Percentiles rank a stretch among this genome's conserved stretches.
Evolutionary conservation across 208 protist species (phyloP).

Genomic region (Phytomonas francai): DNA sequence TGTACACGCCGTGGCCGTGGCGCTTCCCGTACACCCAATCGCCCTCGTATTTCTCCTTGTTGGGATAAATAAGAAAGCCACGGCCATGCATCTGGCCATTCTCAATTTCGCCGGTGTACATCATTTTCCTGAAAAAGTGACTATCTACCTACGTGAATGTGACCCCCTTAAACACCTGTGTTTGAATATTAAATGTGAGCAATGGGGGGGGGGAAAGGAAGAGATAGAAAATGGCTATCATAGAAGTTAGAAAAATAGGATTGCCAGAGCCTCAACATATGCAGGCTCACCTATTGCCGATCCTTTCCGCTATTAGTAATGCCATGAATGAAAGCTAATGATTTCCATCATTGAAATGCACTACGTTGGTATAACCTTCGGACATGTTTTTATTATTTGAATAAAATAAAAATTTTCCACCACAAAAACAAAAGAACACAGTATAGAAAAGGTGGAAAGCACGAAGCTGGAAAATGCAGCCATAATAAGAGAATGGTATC

Average conservation of each 20-base stretch:
- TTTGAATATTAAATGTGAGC: neutral
- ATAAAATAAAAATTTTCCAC: neutral
- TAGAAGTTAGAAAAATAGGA: neutral
- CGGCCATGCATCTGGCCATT: slow-evolving; percentile 94
- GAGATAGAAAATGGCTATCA: neutral
- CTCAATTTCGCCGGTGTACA: slow-evolving; percentile 95
- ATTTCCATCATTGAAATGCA: neutral
- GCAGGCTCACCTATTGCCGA: neutral
- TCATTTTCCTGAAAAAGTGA: slow-evolving; percentile 51
- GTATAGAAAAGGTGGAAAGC: neutral
- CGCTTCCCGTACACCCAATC: slow-evolving; percentile 93
- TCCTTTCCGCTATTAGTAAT: neutral
- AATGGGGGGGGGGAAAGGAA: neutral
- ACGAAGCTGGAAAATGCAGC: neutral
- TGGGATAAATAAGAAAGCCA: slow-evolving; percentile 91
- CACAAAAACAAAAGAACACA: neutral
- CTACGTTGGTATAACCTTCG: too few relatives aligned
- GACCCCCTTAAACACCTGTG: neutral
- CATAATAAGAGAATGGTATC: too few relatives aligned
- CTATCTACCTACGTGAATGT: slow-evolving; percentile 9
- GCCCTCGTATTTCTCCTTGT: slow-evolving; percentile 91
- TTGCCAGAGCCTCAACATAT: neutral
- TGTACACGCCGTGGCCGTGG: slow-evolving; percentile 89
- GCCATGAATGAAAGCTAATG: neutral
- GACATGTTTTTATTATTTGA: neutral